Percentiles rank a stretch among this genome's conserved stretches.
Conservation (phyloP, 108 stramenopile species). For the Skeletonema tropicum region DNA sequence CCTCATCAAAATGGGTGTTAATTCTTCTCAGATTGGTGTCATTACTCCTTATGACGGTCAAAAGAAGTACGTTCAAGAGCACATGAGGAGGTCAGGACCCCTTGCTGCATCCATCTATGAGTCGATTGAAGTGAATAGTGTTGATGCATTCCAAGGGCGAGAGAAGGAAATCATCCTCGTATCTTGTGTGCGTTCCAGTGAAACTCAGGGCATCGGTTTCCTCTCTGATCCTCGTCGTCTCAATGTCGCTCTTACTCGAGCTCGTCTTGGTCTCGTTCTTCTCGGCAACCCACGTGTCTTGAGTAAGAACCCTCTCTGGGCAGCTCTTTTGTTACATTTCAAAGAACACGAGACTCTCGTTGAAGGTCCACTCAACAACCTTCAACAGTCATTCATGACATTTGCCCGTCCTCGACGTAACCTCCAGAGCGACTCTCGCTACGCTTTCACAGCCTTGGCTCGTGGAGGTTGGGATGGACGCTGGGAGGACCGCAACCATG, state of each 20-base stretch:
- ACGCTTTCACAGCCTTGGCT: constrained; percentile 89
- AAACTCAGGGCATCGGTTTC: constrained; percentile 98
- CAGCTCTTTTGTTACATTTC: constrained; percentile 93
- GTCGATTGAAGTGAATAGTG: constrained; percentile 96
- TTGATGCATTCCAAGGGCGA: constrained; percentile 99
- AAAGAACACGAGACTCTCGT: constrained; percentile 92
- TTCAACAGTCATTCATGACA: constrained; percentile 92
- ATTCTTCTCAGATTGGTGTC: constrained; percentile 92
- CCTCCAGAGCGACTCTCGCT: constrained; percentile 80
- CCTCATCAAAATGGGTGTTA: constrained; percentile 92
- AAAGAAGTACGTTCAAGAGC: constrained; percentile 91
- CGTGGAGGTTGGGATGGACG: constrained; percentile 91
- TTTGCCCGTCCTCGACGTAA: constrained; percentile 91
- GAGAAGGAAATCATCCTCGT: constrained; percentile 98
- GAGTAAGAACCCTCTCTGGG: constrained; percentile 96
- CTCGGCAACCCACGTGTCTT: constrained; percentile 96
- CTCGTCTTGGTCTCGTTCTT: constrained; percentile 92
- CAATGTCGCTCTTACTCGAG: constrained; percentile 98
- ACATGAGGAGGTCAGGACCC: constrained; percentile 90
- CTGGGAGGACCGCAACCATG: constrained; percentile 78
- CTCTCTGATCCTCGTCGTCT: constrained; percentile 97
- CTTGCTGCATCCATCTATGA: constrained; percentile 86
- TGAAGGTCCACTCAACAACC: constrained; percentile 90
- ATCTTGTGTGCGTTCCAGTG: constrained; percentile 98
- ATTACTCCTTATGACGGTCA: constrained; percentile 99